phyloP scores from a whole-genome alignment of 108 stramenopile species.

The Schizochytrium sp. region DNA sequence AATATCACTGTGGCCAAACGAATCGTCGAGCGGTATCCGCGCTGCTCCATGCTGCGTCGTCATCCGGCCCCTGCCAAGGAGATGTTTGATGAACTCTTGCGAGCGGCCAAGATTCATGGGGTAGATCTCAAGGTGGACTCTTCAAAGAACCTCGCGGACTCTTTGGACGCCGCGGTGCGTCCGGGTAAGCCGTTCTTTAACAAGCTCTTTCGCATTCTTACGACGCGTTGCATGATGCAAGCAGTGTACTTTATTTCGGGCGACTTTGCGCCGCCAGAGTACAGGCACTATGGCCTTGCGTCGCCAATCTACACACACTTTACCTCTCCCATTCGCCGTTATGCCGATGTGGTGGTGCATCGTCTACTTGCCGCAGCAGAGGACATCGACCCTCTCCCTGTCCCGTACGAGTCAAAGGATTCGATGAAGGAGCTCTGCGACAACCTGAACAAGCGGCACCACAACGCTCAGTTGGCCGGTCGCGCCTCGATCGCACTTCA shows the following conservation, averaged over 20 bases:
- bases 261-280: slow-evolving; percentile 50
- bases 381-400: slow-evolving; percentile 75
- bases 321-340: slow-evolving; percentile 96
- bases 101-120: slow-evolving; percentile 64
- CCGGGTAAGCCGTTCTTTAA: slow-evolving; percentile 78
- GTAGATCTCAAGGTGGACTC: slow-evolving; percentile 76
- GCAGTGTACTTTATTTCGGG: slow-evolving; percentile 86
- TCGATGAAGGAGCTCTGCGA: slow-evolving; percentile 78
- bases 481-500: slow-evolving; percentile 81
- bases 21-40: slow-evolving; percentile 77
- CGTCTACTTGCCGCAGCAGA: slow-evolving; percentile 89
- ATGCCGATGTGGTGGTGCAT: slow-evolving; percentile 97
- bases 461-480: slow-evolving; percentile 87
- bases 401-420: slow-evolving; percentile 62
- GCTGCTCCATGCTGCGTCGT: slow-evolving; percentile 79
- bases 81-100: slow-evolving; percentile 86
- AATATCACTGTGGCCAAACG: slow-evolving; percentile 94
- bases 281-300: slow-evolving; percentile 92
- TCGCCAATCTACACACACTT: slow-evolving; percentile 99
- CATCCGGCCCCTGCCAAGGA: slow-evolving; percentile 87
- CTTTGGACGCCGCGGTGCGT: slow-evolving; percentile 72
- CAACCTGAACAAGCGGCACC: slow-evolving; percentile 91
- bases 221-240: slow-evolving; percentile 79
- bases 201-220: slow-evolving; percentile 86
- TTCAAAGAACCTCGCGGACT: slow-evolving; percentile 82